Conservation (phyloP, 2,329 filamentous ascomycete genomes). For the Fusarium brachygibbosum region DNA sequence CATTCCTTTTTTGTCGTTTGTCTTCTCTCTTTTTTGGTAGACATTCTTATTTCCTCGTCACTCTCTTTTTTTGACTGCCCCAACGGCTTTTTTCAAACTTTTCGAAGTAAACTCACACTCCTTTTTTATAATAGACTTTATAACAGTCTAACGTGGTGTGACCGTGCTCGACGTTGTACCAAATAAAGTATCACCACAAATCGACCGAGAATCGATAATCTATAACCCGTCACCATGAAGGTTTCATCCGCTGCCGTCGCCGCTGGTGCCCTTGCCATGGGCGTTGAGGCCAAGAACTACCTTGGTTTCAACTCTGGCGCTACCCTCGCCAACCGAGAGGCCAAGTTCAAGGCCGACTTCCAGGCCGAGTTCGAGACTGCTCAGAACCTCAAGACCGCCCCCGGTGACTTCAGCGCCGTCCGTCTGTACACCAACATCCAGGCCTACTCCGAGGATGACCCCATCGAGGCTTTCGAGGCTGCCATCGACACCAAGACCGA, state of each 20-base stretch:
- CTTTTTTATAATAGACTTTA: constrained; percentile 34
- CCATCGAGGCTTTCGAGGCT: constrained; percentile 83
- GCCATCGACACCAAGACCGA: constrained; percentile 71
- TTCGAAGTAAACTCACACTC: constrained; percentile 37
- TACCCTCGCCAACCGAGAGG: constrained; percentile 61
- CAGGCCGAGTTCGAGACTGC: constrained; percentile 60
- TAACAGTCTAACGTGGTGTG: constrained; percentile 23
- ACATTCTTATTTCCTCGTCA: constrained; percentile 45
- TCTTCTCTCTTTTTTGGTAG: constrained; percentile 33
- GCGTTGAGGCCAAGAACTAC: constrained; percentile 62
- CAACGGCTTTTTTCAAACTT: constrained; percentile 27
- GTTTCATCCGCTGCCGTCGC: constrained; percentile 54
- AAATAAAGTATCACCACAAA: constrained; percentile 25
- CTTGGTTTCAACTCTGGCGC: constrained; percentile 68
- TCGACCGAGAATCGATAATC: constrained; percentile 33
- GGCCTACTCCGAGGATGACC: constrained; percentile 77
- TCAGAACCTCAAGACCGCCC: constrained; percentile 55
- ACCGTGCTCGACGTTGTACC: constrained; percentile 37
- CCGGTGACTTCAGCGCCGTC: constrained; percentile 69
- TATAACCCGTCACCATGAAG: constrained; percentile 58
- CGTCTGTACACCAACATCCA: constrained; percentile 78
- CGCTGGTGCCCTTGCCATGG: constrained; percentile 57
- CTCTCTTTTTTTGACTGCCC: constrained; percentile 44
- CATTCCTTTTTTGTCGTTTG: constrained; percentile 30
- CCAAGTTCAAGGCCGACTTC: constrained; percentile 67